Evolutionary conservation across 257 asterid species (phyloP).

Genomic region (Anisodus acutangulus): DNA sequence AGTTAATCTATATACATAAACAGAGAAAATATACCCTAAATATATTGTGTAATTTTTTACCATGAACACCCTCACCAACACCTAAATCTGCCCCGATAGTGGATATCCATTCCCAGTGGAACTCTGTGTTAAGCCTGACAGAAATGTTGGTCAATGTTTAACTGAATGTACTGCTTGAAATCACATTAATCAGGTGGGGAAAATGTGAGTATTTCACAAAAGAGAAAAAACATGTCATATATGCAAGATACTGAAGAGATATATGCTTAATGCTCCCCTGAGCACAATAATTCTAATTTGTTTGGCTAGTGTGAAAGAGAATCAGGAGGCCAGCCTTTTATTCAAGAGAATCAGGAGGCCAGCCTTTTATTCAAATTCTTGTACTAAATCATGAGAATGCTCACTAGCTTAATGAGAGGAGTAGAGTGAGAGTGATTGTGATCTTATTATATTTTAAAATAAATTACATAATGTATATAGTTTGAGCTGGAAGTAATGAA

Average conservation of each 20-base stretch:
- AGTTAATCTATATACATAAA: no score
- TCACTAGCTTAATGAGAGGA: neutral
- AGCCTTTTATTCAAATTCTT: neutral
- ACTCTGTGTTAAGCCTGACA: neutral
- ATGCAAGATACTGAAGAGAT: neutral
- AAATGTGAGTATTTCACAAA: neutral
- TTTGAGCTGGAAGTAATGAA: no score
- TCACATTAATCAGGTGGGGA: neutral
- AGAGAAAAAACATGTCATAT: neutral
- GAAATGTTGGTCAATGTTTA: neutral
- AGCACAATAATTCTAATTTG: neutral
- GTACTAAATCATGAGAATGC: neutral
- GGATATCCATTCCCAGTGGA: neutral
- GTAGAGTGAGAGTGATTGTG: no score
- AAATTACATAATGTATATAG: no score
- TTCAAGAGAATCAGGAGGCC: neutral
- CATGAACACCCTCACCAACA: no score
- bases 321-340: neutral
- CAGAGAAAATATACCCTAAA: no score
- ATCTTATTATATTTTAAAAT: no score
- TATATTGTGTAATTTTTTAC: no score
- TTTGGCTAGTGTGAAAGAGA: neutral
- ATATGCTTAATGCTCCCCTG: neutral
- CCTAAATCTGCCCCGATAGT: neutral
- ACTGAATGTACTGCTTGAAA: neutral